Percentiles rank a stretch among this genome's conserved stretches.
These are phyloP conservation scores for Microbotryum violaceum DNA, from an alignment of 1,284 basidiomycete species.

Conservation along the genomic window DNA sequence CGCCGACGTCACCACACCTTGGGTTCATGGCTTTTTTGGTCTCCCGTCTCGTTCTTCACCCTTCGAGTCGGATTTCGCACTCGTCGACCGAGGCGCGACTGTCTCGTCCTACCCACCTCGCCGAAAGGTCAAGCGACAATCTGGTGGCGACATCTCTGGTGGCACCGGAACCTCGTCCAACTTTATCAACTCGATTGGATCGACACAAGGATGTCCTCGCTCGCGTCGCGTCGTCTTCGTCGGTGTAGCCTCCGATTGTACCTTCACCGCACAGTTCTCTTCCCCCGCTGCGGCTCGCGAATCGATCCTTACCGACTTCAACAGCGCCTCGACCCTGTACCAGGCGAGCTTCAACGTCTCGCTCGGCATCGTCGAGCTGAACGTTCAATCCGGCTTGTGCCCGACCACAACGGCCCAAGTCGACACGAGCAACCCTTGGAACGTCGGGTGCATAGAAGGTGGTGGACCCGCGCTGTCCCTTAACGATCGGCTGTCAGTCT, in stretches of 20 bases:
- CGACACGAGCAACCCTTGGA: slow-evolving; percentile 43
- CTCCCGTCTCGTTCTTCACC: slow-evolving; percentile 1
- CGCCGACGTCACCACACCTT: slow-evolving; percentile 3
- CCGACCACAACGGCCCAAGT: slow-evolving; percentile 47
- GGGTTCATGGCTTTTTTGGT: slow-evolving; percentile 2
- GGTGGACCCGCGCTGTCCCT: slow-evolving; percentile 42
- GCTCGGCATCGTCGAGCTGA: slow-evolving; percentile 66
- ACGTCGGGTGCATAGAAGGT: slow-evolving; percentile 43
- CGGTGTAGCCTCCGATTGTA: slow-evolving; percentile 83
- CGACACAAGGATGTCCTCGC: slow-evolving; percentile 62
- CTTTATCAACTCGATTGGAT: slow-evolving; percentile 59
- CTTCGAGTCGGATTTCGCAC: not conserved
- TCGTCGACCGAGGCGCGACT: not conserved
- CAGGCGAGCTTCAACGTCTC: slow-evolving; percentile 70
- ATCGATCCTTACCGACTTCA: slow-evolving; percentile 66
- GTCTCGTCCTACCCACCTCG: slow-evolving; percentile 8
- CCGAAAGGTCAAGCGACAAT: slow-evolving; percentile 14
- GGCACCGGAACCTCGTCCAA: slow-evolving; percentile 43
- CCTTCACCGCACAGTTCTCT: slow-evolving; percentile 55
- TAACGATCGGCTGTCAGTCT: slow-evolving; percentile 65
- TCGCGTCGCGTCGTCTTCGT: slow-evolving; percentile 67
- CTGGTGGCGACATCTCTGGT: slow-evolving; percentile 43
- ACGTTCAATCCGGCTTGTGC: slow-evolving; percentile 54
- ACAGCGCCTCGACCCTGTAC: slow-evolving; percentile 69
- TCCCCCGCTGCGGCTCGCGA: slow-evolving; percentile 57